Evolutionary conservation across 805 yeast genomes (phyloP), one percentile per base, ranked within the genome.

Genomic region (Hanseniaspora pseudoguilliermondii): DNA sequence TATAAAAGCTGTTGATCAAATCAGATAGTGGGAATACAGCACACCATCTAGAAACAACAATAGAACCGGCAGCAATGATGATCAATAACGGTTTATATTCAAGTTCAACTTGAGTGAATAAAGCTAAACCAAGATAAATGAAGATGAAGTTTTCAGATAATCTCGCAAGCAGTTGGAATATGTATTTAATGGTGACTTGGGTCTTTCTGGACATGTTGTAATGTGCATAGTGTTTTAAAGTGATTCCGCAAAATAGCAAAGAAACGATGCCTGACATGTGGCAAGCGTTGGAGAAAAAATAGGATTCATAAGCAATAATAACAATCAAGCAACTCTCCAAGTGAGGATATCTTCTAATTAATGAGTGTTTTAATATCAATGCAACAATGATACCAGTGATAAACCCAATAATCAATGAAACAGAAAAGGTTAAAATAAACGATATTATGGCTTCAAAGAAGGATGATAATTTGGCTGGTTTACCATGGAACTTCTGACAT

Each of bases 221-320:
- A 71, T 90, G 90, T 16, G 97, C 98, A 66, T 93, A 93, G 69
- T 95, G 97, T 68, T 91, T 93, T 67, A 93, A 73, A 1, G 98
- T 91, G 60, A 93, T 93, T 55, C 99, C 98, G 68, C 97, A 91
- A 72, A 93, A 93, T 61, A 93, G 72, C 61, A 93, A 74, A 1
- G 97, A 89, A 7, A 91, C 97, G 60, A 91, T 91, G 47, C 99
- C 99, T 6, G 97, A 90, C 98, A 93, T 93, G 68, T 95, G 98
- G 64, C 97, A 95, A 50, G 98, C 99, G 65, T 93, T 93, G 44
- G 97, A 90, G 70, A 93, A 93, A 74, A 93, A 93, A 69, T 93
- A 93, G 0, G 97, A 88, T 64, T 89, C 96, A 67, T 93, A 93
- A 18, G 97, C 97, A 66, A 90, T 82, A 61, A 93, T 71, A 47